Conservation (phyloP, 139 green algal species). For the Micractinium conductrix region DNA sequence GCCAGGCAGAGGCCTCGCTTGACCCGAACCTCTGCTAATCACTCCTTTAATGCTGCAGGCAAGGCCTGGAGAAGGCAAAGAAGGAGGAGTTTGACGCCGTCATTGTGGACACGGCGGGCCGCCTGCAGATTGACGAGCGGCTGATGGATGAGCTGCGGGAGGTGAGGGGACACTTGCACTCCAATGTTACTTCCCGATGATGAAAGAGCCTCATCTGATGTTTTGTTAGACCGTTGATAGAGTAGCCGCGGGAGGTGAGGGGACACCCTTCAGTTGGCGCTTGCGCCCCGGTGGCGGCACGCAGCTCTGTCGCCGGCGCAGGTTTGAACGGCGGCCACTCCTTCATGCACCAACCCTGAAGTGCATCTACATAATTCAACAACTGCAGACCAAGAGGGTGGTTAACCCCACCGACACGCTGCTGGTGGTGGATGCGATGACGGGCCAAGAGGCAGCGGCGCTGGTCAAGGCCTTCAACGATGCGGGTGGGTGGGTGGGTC, state of each 20-base stretch:
- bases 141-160: slow-evolving; percentile 94
- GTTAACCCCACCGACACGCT: slow-evolving; percentile 92
- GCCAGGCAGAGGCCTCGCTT: no score
- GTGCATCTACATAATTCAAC: no score
- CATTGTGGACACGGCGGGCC: slow-evolving; percentile 97
- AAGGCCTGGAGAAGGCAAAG: slow-evolving; percentile 79
- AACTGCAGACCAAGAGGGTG: slow-evolving; percentile 67
- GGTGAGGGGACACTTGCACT: neutral
- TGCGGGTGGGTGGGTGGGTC: slow-evolving; percentile 24
- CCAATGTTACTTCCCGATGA: no score
- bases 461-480: slow-evolving; percentile 97
- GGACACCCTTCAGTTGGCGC: no score
- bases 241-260: neutral
- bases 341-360: no score
- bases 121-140: slow-evolving; percentile 89
- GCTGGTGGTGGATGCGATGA: slow-evolving; percentile 99
- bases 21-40: no score
- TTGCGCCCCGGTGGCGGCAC: no score
- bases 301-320: no score
- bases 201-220: no score
- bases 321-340: no score
- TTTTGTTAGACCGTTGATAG: neutral
- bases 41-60: neutral
- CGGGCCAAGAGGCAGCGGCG: slow-evolving; percentile 89
- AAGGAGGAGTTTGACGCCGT: slow-evolving; percentile 79